Conservation (phyloP, 1,139 yeast genomes). For the Yarrowia galli region DNA sequence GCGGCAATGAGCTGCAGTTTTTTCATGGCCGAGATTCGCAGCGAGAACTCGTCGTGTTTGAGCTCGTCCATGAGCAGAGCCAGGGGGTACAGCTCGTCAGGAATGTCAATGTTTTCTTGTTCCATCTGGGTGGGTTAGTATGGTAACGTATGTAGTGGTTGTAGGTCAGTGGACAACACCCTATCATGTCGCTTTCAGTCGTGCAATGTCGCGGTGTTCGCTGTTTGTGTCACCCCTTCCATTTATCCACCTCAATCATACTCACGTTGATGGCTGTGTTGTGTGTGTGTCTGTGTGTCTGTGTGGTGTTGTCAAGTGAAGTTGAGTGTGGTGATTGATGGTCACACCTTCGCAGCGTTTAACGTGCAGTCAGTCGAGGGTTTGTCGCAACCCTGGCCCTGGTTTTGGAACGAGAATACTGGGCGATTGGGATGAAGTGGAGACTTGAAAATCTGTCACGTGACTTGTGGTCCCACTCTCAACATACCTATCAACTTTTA, state of each 20-base stretch:
- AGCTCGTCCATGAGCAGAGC: slow-evolving; percentile 97
- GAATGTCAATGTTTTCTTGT: slow-evolving; percentile 40
- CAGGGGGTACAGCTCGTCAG: slow-evolving; percentile 84
- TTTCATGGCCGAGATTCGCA: slow-evolving; percentile 94
- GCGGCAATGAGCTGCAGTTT: slow-evolving; percentile 92
- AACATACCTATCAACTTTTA: neutral
- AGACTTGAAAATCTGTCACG: neutral
- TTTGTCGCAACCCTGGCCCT: slow-evolving; percentile 37
- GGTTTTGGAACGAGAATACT: neutral
- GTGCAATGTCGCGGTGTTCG: neutral
- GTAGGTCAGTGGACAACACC: too few species aligned
- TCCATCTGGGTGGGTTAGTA: slow-evolving; percentile 33
- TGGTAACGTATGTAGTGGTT: too few species aligned
- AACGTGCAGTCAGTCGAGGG: slow-evolving; percentile 25
- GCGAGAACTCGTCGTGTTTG: slow-evolving; percentile 92
- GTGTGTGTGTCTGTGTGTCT: neutral
- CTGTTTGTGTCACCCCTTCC: too few species aligned
- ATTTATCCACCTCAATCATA: slow-evolving; percentile 5
- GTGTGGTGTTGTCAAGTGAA: slow-evolving; percentile 10
- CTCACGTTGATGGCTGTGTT: slow-evolving; percentile 27
- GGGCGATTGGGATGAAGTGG: neutral
- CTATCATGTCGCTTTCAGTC: too few species aligned
- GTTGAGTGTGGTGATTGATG: slow-evolving; percentile 16
- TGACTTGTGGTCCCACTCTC: too few species aligned
- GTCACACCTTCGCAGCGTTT: slow-evolving; percentile 6